These are phyloP conservation scores for Graphiopsis chlorocephala DNA, from an alignment of 2,329 filamentous ascomycete species.

Conservation along the genomic window DNA sequence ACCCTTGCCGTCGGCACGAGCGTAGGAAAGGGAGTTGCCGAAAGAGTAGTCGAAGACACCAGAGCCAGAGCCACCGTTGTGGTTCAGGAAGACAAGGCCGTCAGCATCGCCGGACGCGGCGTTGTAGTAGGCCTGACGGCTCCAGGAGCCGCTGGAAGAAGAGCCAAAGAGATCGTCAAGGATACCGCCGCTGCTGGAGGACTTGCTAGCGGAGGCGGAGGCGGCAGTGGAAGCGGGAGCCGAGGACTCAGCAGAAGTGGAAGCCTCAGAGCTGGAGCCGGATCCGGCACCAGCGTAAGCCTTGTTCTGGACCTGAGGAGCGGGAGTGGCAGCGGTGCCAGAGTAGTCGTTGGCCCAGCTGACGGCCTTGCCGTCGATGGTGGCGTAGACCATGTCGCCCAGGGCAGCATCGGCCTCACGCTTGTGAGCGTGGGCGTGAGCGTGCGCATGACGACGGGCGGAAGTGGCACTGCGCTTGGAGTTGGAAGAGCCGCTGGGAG, in stretches of 20 bases:
- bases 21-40: constrained; percentile 59
- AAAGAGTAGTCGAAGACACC: constrained; percentile 55
- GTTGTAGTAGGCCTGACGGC: constrained; percentile 37
- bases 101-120: constrained; percentile 41
- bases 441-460: constrained; percentile 37
- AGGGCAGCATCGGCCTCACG: constrained; percentile 42
- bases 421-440: constrained; percentile 53
- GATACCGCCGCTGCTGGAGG: constrained; percentile 12
- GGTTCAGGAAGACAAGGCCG: constrained; percentile 59
- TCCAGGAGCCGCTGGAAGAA: constrained; percentile 32
- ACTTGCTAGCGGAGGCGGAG: constrained; percentile 19
- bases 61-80: constrained; percentile 55
- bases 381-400: constrained; percentile 54
- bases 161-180: constrained; percentile 18
- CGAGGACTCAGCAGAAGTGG: constrained; percentile 10
- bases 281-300: constrained; percentile 8
- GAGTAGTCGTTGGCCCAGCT: constrained; percentile 60
- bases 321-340: constrained; percentile 32
- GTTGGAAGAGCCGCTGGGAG: constrained; percentile 39
- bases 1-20: constrained; percentile 46
- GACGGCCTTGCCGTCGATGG: constrained; percentile 56
- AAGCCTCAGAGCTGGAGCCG: constrained; percentile 10
- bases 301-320: constrained; percentile 18
- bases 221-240: constrained; percentile 18
- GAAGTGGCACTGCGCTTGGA: constrained; percentile 32